Evolutionary conservation across 331 rosid species (phyloP), one percentile per base, ranked within the genome.

Genomic region (Quercus tomentella): DNA sequence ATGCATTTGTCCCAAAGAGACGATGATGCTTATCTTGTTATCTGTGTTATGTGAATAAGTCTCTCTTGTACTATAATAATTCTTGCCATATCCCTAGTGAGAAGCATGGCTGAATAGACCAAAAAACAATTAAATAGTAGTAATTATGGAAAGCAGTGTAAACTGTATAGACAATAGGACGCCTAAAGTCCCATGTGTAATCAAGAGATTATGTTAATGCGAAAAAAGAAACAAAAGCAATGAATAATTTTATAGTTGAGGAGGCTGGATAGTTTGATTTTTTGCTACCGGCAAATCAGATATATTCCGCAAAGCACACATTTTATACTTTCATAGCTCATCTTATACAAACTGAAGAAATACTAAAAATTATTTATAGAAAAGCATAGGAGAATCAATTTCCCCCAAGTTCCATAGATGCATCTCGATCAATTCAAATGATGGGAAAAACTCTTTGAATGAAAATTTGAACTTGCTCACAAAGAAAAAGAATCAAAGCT

Each of bases 401-500:
- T 28, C 61, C 4, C 49, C 57, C 20, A 62, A 17, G 63, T 56
- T 72, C n/a, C 11, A 7, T 37, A 57, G n/a, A 70, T n/a, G 45
- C 55, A 76, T 21, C 82, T 43, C 21, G 60, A 80, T 70, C 74
- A 83, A 80, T 77, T 74, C 56, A 54, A 45, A 79, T 73, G 73
- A 49, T 43, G 55, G 18, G 15, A 4, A 76, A 63, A 56, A 16
- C 15, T 16, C 65, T 0, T 66, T 85, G 76, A 88, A 80, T 80
- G 84, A 69, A 54, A 75, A 56, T 81, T 77, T 85, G 83, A 87
- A 78, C 70, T 63, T 15, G 81, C 70, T 45, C 76, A 77, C 10
- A 56, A 43, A 76, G 80, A 61, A 88, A 78, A 76, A 82, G 80
- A 83, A 70, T 85, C 84, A 85, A 81, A 69, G 80, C 87, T 75